Evolutionary conservation across 805 yeast species (phyloP).

Genomic region (Zygosaccharomyces bailii): DNA sequence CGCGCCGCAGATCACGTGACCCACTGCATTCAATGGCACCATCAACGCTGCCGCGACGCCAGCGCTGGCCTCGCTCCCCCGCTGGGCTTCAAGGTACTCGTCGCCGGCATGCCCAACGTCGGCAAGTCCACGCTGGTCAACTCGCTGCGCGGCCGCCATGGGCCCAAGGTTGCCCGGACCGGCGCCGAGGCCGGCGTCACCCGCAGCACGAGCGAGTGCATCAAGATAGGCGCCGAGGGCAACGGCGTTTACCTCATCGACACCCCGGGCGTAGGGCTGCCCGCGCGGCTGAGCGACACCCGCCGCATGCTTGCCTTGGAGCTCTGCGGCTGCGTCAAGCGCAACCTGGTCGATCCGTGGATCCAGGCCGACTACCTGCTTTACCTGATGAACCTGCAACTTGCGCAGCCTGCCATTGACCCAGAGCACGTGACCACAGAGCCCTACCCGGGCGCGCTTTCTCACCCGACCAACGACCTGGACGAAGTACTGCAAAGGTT

Average conservation of each 20-base stretch:
- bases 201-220: conserved; percentile 67
- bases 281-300: conserved; percentile 53
- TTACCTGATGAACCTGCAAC: conserved; percentile 63
- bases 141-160: conserved; percentile 48
- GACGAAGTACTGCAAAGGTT: conserved; percentile 48
- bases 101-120: conserved; percentile 96
- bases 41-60: conserved; percentile 29
- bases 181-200: conserved; percentile 94
- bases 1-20: conserved; percentile 51
- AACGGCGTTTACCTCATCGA: conserved; percentile 67
- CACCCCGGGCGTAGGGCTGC: conserved; percentile 90
- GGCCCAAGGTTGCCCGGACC: conserved; percentile 67
- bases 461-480: conserved; percentile 70
- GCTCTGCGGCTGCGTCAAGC: conserved; percentile 70
- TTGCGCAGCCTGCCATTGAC: too few species aligned
- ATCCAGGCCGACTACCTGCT: conserved; percentile 82
- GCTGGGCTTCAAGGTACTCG: conserved; percentile 68
- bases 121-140: conserved; percentile 91
- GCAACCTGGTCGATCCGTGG: conserved; percentile 72
- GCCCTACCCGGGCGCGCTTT: conserved; percentile 39
- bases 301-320: conserved; percentile 73
- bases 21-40: conserved; percentile 45
- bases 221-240: conserved; percentile 47
- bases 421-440: conserved; percentile 9
- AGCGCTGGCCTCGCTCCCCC: conserved; percentile 67